A percentile compares a stretch with the other conserved stretches of the same genome.
Evolutionary conservation across 2,329 filamentous ascomycete genomes (phyloP).

Genomic region (Fusarium xyrophilum): DNA sequence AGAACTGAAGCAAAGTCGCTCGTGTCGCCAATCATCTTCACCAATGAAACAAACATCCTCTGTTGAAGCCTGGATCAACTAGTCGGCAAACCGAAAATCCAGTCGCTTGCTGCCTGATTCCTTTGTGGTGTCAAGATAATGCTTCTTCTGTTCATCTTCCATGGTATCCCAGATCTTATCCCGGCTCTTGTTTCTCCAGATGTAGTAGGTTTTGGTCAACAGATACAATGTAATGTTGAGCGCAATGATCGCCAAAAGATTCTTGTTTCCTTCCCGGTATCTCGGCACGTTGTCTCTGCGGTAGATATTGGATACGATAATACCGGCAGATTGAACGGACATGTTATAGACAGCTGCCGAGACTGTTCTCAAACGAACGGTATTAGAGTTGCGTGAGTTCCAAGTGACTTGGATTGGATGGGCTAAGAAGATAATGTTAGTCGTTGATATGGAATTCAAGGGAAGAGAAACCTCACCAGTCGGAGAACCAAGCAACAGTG

Average conservation of each 20-base stretch:
- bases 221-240: neutral
- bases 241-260: neutral
- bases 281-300: neutral
- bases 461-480: rapidly evolving
- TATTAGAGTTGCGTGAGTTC: neutral
- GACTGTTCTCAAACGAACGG: neutral
- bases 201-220: neutral
- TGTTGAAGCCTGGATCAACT: neutral
- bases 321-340: neutral
- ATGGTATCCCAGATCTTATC: neutral
- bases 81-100: neutral
- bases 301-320: neutral
- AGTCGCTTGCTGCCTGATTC: neutral
- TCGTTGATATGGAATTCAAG: rapidly evolving
- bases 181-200: neutral
- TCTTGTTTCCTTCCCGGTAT: neutral
- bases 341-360: neutral
- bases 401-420: neutral
- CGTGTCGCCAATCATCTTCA: neutral
- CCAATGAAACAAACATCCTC: neutral
- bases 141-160: neutral
- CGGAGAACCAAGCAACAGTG: neutral
- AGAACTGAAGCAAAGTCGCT: neutral
- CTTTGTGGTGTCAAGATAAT: neutral
- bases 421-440: rapidly evolving